phyloP scores from a whole-genome alignment of 768 basidiomycete species.

The Xerocomus potaroensis region DNA sequence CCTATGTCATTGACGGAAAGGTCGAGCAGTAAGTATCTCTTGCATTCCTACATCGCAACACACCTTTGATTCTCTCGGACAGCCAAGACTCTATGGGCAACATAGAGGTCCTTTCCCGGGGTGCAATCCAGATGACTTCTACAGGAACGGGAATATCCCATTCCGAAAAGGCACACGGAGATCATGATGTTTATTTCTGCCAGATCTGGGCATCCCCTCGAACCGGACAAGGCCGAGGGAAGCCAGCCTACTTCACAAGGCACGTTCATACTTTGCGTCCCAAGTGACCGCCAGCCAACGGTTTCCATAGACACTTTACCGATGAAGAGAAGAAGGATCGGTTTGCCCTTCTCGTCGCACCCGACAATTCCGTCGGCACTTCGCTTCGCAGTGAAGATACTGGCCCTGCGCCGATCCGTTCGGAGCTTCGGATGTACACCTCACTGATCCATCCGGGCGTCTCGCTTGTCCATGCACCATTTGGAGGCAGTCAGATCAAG shows the following conservation, averaged over 20 bases:
- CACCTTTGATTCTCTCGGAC: neutral
- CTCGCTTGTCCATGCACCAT: conserved; percentile 49
- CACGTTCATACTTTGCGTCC: conserved; percentile 17
- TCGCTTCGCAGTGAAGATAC: conserved; percentile 54
- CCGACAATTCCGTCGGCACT: conserved; percentile 57
- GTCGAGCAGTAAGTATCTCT: conserved; percentile 66
- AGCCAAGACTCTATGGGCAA: conserved; percentile 93
- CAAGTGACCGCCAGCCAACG: neutral
- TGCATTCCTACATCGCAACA: no score
- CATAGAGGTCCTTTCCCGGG: conserved; percentile 81
- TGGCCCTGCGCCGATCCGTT: conserved; percentile 82
- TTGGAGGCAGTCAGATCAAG: conserved; percentile 27
- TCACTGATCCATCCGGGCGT: conserved; percentile 60
- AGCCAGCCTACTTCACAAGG: conserved; percentile 84
- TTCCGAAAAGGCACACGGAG: conserved; percentile 58
- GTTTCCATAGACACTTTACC: conserved; percentile 52
- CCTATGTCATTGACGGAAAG: conserved; percentile 74
- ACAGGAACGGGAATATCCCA: conserved; percentile 91
- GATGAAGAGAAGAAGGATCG: conserved; percentile 78
- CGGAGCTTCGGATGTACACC: conserved; percentile 66
- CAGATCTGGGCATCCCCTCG: conserved; percentile 67
- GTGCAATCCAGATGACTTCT: conserved; percentile 87
- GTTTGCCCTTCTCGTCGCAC: conserved; percentile 74
- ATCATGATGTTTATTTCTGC: conserved; percentile 50
- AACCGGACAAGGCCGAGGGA: conserved; percentile 18